A percentile compares a stretch with the other conserved stretches of the same genome.
Conservation (phyloP, 768 basidiomycete species). For the Tulasnella sp. region DNA sequence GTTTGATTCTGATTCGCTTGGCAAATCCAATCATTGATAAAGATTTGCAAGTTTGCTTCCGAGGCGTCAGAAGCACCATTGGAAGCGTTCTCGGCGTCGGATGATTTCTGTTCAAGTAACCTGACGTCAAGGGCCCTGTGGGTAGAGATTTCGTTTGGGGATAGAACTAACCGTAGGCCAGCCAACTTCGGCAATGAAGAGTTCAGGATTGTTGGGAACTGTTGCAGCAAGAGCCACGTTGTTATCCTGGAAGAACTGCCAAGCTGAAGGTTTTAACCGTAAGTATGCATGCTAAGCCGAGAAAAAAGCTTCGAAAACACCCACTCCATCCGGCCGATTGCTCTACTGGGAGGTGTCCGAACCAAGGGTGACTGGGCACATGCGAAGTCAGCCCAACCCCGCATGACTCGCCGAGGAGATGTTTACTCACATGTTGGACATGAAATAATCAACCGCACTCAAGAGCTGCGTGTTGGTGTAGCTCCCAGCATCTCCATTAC, state of each 20-base stretch:
- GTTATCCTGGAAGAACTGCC: constrained; percentile 55
- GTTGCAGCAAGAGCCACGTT: constrained; percentile 44
- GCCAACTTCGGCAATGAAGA: constrained; percentile 93
- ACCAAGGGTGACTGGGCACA: constrained; percentile 38
- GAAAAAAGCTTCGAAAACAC: background rate
- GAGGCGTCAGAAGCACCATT: constrained; percentile 61
- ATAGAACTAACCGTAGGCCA: constrained; percentile 53
- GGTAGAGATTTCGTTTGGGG: background rate
- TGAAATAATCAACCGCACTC: constrained; percentile 51
- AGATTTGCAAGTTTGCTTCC: constrained; percentile 41
- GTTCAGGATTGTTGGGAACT: constrained; percentile 57
- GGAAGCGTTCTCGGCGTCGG: constrained; percentile 40
- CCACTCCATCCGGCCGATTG: constrained; percentile 62
- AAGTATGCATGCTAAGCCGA: background rate
- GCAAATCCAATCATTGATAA: constrained; percentile 80
- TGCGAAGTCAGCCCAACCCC: background rate
- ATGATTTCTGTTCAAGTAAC: constrained; percentile 39
- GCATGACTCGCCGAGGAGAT: constrained; percentile 22
- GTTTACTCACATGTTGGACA: constrained; percentile 58
- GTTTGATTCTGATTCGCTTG: constrained; percentile 70
- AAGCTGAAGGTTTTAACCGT: constrained; percentile 29
- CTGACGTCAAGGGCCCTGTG: too few species aligned
- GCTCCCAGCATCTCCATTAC: constrained; percentile 74
- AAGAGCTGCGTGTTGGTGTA: constrained; percentile 67
- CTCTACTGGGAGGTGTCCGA: constrained; percentile 60